Conservation (phyloP, 2,329 filamentous ascomycete genomes). For the Hypomyces perniciosus region DNA sequence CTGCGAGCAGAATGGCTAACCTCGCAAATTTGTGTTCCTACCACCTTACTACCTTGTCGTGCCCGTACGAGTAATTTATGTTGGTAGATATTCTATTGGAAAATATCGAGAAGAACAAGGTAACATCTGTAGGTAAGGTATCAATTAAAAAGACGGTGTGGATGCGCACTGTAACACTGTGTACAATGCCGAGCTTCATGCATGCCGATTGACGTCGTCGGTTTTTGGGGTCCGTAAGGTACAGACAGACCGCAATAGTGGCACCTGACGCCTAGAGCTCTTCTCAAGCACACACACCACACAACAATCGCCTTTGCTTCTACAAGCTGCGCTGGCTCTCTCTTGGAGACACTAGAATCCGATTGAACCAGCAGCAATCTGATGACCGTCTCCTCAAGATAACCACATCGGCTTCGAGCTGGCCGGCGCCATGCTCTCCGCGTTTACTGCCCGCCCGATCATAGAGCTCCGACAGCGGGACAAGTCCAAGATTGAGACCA, state of each 20-base stretch:
- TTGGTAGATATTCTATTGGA: too few species aligned
- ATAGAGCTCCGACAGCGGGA: conserved; percentile 94
- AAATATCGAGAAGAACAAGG: too few species aligned
- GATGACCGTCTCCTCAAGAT: conserved; percentile 26
- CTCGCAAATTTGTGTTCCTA: too few species aligned
- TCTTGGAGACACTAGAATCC: not conserved
- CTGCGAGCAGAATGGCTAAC: too few species aligned
- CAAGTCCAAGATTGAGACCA: conserved; percentile 95
- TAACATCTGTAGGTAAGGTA: not conserved
- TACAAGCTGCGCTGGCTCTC: not conserved
- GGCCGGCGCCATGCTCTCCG: conserved; percentile 75
- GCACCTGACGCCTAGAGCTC: conserved; percentile 10
- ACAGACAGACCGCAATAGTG: not conserved
- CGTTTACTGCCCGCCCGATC: conserved; percentile 92
- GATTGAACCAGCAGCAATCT: conserved; percentile 14
- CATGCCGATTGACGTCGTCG: conserved; percentile 26
- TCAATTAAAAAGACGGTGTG: not conserved
- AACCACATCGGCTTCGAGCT: conserved; percentile 33
- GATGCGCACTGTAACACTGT: conserved; percentile 21
- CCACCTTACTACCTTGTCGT: too few species aligned
- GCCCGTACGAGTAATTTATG: too few species aligned
- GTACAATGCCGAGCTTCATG: conserved; percentile 19
- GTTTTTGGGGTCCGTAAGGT: not conserved
- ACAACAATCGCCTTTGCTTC: not conserved
- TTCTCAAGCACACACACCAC: not conserved